These are phyloP conservation scores for Neurospora sublineolata DNA, from an alignment of 495 filamentous ascomycete species.

Conservation along the genomic window DNA sequence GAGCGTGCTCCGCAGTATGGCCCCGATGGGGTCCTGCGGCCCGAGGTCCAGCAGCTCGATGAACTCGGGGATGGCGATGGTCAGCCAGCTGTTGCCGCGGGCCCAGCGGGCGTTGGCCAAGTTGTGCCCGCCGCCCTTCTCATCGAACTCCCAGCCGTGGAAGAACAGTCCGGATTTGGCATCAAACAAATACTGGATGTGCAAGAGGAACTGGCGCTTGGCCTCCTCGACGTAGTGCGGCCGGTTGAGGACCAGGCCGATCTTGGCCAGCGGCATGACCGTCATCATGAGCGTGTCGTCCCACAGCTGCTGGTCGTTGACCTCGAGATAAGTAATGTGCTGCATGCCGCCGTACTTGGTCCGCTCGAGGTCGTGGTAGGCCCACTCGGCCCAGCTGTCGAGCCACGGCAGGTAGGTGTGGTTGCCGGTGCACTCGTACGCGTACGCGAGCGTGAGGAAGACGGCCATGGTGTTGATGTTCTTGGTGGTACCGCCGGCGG, in stretches of 20 bases:
- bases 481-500: slow-evolving; percentile 58
- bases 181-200: slow-evolving; percentile 63
- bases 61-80: slow-evolving; percentile 64
- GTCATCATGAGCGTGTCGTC: slow-evolving; percentile 78
- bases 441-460: slow-evolving; percentile 57
- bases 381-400: slow-evolving; percentile 66
- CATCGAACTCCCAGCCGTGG: slow-evolving; percentile 64
- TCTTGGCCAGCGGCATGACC: slow-evolving; percentile 63
- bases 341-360: slow-evolving; percentile 64
- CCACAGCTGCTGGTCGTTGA: slow-evolving; percentile 61
- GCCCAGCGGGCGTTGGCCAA: slow-evolving; percentile 62
- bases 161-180: slow-evolving; percentile 55
- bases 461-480: slow-evolving; percentile 74
- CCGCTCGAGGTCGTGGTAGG: slow-evolving; percentile 56
- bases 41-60: slow-evolving; percentile 51
- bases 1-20: slow-evolving; percentile 49
- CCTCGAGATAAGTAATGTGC: slow-evolving; percentile 54
- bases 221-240: slow-evolving; percentile 62
- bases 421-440: slow-evolving; percentile 57
- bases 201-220: slow-evolving; percentile 58
- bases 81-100: slow-evolving; percentile 54
- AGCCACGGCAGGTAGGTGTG: slow-evolving; percentile 54
- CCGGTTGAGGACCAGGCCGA: slow-evolving; percentile 51
- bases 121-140: slow-evolving; percentile 35
- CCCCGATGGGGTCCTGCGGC: slow-evolving; percentile 44